Conservation (phyloP, 2,329 filamentous ascomycete genomes). For the Exophiala viscosa region DNA sequence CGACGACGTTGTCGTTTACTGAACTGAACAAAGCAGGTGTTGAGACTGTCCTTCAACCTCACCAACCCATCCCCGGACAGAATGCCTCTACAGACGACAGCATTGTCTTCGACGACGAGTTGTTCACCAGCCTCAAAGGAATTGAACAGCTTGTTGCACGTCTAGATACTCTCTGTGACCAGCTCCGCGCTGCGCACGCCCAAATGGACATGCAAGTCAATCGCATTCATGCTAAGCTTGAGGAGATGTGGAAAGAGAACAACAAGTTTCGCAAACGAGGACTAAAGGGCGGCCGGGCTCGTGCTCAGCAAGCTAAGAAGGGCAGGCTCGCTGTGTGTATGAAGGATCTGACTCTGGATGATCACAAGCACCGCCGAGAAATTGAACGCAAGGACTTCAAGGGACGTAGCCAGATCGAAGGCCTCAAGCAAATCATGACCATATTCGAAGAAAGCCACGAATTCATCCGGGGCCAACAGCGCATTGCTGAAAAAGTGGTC, state of each 20-base stretch:
- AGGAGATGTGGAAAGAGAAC: conserved; percentile 11
- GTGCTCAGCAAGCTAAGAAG: conserved; percentile 3
- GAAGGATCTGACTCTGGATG: neutral
- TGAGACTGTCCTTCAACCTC: too few relatives aligned
- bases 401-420: conserved; percentile 3
- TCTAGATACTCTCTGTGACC: conserved; percentile 1
- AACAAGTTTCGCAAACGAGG: conserved; percentile 13
- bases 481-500: neutral
- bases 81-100: too few relatives aligned
- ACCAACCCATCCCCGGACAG: too few relatives aligned
- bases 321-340: conserved; percentile 3
- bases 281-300: conserved; percentile 14
- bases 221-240: neutral
- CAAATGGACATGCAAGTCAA: neutral
- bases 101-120: neutral
- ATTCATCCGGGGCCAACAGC: neutral
- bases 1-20: too few relatives aligned
- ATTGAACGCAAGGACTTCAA: conserved; percentile 12
- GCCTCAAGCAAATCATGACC: neutral
- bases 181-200: neutral
- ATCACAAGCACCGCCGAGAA: conserved; percentile 2
- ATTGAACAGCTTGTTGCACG: conserved; percentile 1
- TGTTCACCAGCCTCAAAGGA: neutral
- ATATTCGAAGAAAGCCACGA: neutral
- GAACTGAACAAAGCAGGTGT: too few relatives aligned